Evolutionary conservation across 192 early-diverging fungal species (phyloP).

Genomic region (Coemansia sp.): DNA sequence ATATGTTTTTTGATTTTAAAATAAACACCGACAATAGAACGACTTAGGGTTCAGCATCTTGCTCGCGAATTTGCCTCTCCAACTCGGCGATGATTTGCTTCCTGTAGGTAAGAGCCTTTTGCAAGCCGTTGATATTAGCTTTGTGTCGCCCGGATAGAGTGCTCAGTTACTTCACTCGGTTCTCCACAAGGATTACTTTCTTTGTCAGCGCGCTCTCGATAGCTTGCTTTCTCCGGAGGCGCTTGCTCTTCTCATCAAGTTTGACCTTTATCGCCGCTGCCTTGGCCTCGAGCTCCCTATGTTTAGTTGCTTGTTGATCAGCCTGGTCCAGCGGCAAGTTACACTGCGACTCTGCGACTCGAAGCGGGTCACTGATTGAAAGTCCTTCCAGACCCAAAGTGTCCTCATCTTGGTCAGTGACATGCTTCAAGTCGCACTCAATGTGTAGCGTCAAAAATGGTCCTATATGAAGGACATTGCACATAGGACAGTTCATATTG

Average conservation of each 20-base stretch:
- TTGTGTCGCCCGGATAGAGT: not conserved
- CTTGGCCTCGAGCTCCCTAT: not conserved
- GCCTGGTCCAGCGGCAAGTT: not conserved
- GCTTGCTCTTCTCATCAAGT: not conserved
- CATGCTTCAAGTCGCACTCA: constrained; percentile 1
- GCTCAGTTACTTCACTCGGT: not conserved
- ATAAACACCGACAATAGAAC: not conserved
- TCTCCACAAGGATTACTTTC: not conserved
- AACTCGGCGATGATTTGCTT: not conserved
- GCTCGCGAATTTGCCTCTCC: not conserved
- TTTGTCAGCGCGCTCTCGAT: not conserved
- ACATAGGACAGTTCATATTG: constrained; percentile 1
- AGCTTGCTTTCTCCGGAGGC: not conserved
- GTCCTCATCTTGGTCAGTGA: not conserved
- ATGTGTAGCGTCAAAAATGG: not conserved
- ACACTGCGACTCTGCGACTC: not conserved
- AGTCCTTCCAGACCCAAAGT: not conserved
- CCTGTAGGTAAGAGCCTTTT: not conserved
- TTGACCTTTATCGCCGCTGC: not conserved
- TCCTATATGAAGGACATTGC: not conserved
- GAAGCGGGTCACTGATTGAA: not conserved
- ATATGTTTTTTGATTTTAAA: not conserved
- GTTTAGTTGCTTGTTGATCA: not conserved
- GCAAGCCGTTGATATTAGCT: not conserved
- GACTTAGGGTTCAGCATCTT: not conserved